Evolutionary conservation across 352 stramenopile species (phyloP), one percentile per base, ranked within the genome.

Genomic region (Globisporangium abappressorium): DNA sequence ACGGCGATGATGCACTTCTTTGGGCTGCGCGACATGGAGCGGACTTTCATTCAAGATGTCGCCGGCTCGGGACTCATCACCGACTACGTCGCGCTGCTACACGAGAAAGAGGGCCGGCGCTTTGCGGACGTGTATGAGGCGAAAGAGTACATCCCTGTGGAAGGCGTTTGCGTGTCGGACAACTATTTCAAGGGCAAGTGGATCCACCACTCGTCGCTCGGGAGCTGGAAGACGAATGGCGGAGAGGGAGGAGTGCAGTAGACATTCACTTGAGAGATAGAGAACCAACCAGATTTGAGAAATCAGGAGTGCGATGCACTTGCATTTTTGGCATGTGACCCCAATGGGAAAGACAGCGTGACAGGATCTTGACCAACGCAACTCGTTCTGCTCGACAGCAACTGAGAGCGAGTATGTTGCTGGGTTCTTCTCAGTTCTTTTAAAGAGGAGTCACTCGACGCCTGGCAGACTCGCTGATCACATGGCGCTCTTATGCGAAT

Each of bases 71-170:
- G 63, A 0, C 57, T 70, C 34, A 58, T 70, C 36, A 57, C 57
- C 4, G 68, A 73, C 57, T 73, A 73, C 53, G 62, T 73, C 18
- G 68, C 63, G 24, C 38, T 70, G 26, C n/a, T 73, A 41, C 53
- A 70, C 30, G 68, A 58, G 36, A 22, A 62, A 34, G 41, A 62
- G 26, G 62, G 47, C 2, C 47, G 51, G 7, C 47, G 43, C 47
- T 72, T 49, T 33, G 46, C 41, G 14, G 8, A 49, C 3, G 61
- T 65, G 14, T 68, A 46, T 8, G 22, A 62, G 6, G 61, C 58
- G n/a, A 18, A 18, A 3, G 26, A 26, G 47, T 62, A 54, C n/a
- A 20, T 62, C 34, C 51, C 62, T 26, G 46, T 68, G 15, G 67
- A 72, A 11, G 62, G 67, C 0, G n/a, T 72, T 15, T 72, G 61